Evolutionary conservation across 768 basidiomycete genomes (phyloP).

Genomic region (Boletus tomentosulus): DNA sequence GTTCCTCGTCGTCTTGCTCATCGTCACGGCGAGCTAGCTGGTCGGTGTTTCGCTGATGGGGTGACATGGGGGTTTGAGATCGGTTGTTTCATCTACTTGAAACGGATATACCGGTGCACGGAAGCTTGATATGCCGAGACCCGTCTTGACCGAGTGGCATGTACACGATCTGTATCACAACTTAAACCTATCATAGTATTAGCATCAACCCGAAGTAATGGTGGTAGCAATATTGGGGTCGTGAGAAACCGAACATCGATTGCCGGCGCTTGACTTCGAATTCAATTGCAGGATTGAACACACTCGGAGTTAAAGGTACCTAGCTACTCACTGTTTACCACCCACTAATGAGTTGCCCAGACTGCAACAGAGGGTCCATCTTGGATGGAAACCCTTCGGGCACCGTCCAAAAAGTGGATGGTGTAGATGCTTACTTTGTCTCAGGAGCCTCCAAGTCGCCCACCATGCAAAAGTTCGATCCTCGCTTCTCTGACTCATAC

Average conservation of each 20-base stretch:
- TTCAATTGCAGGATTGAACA: too few species aligned
- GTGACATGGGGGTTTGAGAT: constrained; percentile 3
- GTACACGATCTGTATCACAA: background rate
- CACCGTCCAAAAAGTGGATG: background rate
- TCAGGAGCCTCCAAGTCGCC: constrained; percentile 14
- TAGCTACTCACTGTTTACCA: background rate
- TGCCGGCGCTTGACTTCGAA: too few species aligned
- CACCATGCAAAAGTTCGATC: background rate
- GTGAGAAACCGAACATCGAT: background rate
- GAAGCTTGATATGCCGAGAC: too few species aligned
- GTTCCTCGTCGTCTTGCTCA: constrained; percentile 17
- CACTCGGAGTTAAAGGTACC: too few species aligned
- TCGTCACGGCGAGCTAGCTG: background rate
- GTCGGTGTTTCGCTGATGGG: background rate
- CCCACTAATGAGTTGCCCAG: constrained; percentile 1
- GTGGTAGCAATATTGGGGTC: too few species aligned
- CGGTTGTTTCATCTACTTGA: background rate
- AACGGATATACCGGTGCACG: background rate
- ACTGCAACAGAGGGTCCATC: background rate
- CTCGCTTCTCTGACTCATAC: background rate
- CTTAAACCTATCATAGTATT: too few species aligned
- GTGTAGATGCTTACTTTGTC: constrained; percentile 39
- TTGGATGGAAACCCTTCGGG: background rate
- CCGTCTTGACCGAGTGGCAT: too few species aligned
- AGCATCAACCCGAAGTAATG: too few species aligned